phyloP scores from a whole-genome alignment of 2,329 filamentous ascomycete genomes.

The Decorospora gaudefroyi region DNA sequence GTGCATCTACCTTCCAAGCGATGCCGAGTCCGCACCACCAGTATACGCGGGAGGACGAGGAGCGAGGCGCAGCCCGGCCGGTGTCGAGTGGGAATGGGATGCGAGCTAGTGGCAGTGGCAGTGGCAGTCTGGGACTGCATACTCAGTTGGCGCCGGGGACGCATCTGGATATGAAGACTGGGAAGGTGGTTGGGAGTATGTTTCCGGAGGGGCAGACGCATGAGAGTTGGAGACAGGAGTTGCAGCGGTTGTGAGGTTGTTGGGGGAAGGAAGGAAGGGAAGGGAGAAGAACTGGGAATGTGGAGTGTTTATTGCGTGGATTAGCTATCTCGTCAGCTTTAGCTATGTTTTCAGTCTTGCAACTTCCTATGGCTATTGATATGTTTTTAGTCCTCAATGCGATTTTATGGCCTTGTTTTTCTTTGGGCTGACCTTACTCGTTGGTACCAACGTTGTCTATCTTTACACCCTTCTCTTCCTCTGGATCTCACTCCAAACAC shows the following conservation, averaged over 20 bases:
- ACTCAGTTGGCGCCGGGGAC: constrained; percentile 19
- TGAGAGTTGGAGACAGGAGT: constrained; percentile 8
- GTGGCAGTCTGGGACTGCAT: constrained; percentile 8
- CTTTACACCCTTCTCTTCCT: too few relatives aligned
- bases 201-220: constrained; percentile 17
- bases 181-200: constrained; percentile 20
- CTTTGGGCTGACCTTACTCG: too few relatives aligned
- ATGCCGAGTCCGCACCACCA: constrained; percentile 5
- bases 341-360: too few relatives aligned
- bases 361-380: too few relatives aligned
- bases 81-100: constrained; percentile 1
- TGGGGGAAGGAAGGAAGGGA: background rate
- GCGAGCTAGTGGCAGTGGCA: background rate
- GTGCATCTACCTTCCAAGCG: constrained; percentile 6
- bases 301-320: background rate
- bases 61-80: constrained; percentile 10
- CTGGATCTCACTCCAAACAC: too few relatives aligned
- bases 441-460: too few relatives aligned
- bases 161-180: constrained; percentile 22
- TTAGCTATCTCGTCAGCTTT: background rate
- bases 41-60: constrained; percentile 1
- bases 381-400: too few relatives aligned
- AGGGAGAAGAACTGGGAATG: background rate
- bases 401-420: too few relatives aligned
- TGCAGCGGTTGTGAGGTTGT: constrained; percentile 10